phyloP scores from a whole-genome alignment of 306 rosid genomes.

The Vigna angularis region DNA sequence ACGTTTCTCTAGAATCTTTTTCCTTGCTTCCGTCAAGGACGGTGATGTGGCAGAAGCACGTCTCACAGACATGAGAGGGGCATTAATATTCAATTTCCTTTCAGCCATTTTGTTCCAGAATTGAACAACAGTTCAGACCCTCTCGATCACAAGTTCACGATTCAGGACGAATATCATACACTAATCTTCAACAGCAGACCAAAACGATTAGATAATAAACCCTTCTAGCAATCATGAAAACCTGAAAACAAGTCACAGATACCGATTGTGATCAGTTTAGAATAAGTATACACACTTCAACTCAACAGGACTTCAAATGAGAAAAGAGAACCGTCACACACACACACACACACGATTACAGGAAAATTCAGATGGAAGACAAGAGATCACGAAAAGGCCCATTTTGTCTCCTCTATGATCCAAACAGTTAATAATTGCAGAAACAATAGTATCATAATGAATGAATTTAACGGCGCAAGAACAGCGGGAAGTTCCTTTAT shows the following conservation, averaged over 20 bases:
- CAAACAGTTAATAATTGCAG: background rate
- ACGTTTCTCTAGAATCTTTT: constrained; percentile 56
- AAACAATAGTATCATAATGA: constrained; percentile 9
- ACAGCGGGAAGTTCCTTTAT: constrained; percentile 20
- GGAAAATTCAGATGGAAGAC: constrained; percentile 9
- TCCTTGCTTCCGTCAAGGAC: constrained; percentile 50
- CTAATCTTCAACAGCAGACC: constrained; percentile 21
- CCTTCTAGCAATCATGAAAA: constrained; percentile 41
- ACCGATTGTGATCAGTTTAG: background rate
- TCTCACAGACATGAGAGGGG: constrained; percentile 89
- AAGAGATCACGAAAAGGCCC: background rate
- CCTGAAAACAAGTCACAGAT: constrained; percentile 42
- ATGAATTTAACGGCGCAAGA: constrained; percentile 22
- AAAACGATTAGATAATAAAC: constrained; percentile 29
- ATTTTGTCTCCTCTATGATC: background rate
- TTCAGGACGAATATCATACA: constrained; percentile 25
- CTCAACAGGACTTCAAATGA: constrained; percentile 22
- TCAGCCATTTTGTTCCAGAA: constrained; percentile 63
- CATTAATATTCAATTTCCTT: constrained; percentile 79
- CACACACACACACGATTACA: background rate
- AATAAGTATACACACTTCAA: constrained; percentile 3
- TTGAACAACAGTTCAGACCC: constrained; percentile 36
- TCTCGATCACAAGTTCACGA: constrained; percentile 34
- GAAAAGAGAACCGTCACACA: background rate
- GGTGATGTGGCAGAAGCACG: constrained; percentile 64